Percentiles rank a stretch among this genome's conserved stretches.
phyloP scores from a whole-genome alignment of 2,329 filamentous ascomycete genomes.

The Claviceps maximensis region DNA sequence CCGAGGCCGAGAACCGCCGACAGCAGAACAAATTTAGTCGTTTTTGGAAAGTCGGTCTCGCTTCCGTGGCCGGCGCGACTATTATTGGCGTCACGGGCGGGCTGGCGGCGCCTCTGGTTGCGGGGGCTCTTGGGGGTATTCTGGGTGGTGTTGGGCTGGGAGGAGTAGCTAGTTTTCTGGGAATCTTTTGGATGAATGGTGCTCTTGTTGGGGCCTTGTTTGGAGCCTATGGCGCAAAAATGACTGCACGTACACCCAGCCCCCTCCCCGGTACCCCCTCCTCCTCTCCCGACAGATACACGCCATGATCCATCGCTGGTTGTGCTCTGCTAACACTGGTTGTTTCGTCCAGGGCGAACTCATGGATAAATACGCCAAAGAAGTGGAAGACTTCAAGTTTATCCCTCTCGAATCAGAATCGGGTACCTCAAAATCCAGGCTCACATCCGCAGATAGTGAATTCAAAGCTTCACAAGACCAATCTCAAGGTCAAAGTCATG shows the following conservation, averaged over 20 bases:
- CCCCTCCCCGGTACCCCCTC: background rate
- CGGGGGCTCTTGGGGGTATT: slow-evolving; percentile 70
- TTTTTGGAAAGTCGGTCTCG: slow-evolving; percentile 84
- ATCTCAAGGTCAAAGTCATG: slow-evolving; percentile 6
- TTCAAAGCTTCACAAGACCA: background rate
- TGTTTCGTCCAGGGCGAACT: slow-evolving; percentile 47
- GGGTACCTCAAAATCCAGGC: slow-evolving; percentile 15
- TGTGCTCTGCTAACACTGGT: background rate
- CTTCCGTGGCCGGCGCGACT: slow-evolving; percentile 75
- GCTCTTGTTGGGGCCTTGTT: slow-evolving; percentile 80
- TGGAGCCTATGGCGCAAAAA: slow-evolving; percentile 74
- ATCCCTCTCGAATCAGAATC: slow-evolving; percentile 50
- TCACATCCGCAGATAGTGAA: background rate
- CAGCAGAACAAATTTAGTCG: slow-evolving; percentile 57
- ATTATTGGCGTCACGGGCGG: slow-evolving; percentile 87
- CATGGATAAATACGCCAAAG: slow-evolving; percentile 76
- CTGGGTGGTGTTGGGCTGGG: slow-evolving; percentile 79
- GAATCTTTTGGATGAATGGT: slow-evolving; percentile 73
- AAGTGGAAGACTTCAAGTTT: slow-evolving; percentile 73
- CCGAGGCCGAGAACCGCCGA: slow-evolving; percentile 59
- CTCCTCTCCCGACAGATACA: background rate
- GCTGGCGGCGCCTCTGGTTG: slow-evolving; percentile 77
- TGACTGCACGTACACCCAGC: slow-evolving; percentile 31
- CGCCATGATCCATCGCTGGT: background rate
- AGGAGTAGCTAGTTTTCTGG: slow-evolving; percentile 73